Conservation (phyloP, 371 early-diverging fungal species). For the Lichtheimia ornata region DNA sequence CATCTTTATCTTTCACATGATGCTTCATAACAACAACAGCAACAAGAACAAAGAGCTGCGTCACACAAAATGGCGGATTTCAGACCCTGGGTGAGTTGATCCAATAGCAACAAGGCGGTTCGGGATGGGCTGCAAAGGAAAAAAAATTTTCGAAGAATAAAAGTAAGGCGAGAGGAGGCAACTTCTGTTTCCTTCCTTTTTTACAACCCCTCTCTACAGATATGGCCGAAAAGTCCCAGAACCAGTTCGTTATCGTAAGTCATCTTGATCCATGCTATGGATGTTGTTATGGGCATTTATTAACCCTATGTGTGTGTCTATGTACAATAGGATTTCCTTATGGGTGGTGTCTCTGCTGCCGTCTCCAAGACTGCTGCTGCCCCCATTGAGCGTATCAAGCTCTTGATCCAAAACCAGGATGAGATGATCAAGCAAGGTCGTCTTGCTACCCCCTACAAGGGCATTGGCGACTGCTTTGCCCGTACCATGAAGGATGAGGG, state of each 20-base stretch:
- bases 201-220: slow-evolving; percentile 9
- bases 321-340: slow-evolving; percentile 49
- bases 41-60: not conserved
- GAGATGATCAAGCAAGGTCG: slow-evolving; percentile 79
- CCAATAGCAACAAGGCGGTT: not conserved
- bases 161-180: not conserved
- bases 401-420: slow-evolving; percentile 82
- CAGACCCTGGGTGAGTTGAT: not conserved
- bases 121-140: no score
- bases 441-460: slow-evolving; percentile 74
- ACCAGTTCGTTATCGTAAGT: slow-evolving; percentile 56
- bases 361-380: slow-evolving; percentile 94
- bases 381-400: slow-evolving; percentile 76
- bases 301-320: not conserved
- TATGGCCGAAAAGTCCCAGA: slow-evolving; percentile 22
- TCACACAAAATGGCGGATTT: not conserved
- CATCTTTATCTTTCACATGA: not conserved
- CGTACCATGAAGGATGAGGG: slow-evolving; percentile 81
- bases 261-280: not conserved
- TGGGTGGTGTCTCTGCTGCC: slow-evolving; percentile 88
- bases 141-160: slow-evolving; percentile 1
- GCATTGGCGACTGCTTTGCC: slow-evolving; percentile 76
- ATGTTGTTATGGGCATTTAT: not conserved
- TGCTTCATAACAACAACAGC: not conserved
- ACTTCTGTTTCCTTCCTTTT: slow-evolving; percentile 4